Conservation (phyloP, 129 eudicot genomes). For the Lonicera japonica region DNA sequence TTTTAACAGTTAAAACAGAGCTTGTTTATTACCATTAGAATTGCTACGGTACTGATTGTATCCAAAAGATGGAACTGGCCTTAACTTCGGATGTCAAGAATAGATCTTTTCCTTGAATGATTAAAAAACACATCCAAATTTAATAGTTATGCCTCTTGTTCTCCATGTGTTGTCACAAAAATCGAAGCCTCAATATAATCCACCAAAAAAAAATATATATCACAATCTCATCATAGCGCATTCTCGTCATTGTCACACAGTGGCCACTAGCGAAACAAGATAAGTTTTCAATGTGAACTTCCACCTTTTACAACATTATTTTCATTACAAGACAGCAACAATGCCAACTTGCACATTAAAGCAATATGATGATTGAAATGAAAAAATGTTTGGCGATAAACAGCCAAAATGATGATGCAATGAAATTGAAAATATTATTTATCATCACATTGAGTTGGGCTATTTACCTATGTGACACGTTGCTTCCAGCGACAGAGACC, state of each 20-base stretch:
- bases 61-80: too few relatives aligned
- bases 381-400: background rate
- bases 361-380: background rate
- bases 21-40: too few relatives aligned
- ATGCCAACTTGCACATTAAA: background rate
- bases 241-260: background rate
- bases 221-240: background rate
- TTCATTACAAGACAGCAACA: background rate
- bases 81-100: too few relatives aligned
- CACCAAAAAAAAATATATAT: background rate
- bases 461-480: slow-evolving; percentile 58
- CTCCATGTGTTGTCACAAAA: slow-evolving; percentile 54
- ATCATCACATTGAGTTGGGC: too few relatives aligned
- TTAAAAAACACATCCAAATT: background rate
- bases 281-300: background rate
- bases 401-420: background rate
- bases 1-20: too few relatives aligned
- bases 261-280: background rate
- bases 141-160: slow-evolving; percentile 49
- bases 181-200: background rate
- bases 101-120: too few relatives aligned
- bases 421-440: background rate
- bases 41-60: too few relatives aligned
- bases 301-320: too few relatives aligned
- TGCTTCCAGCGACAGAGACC: slow-evolving; percentile 80